Evolutionary conservation across 2,329 filamentous ascomycete genomes (phyloP), one percentile per base, ranked within the genome.

Genomic region (Aaosphaeria arxii): DNA sequence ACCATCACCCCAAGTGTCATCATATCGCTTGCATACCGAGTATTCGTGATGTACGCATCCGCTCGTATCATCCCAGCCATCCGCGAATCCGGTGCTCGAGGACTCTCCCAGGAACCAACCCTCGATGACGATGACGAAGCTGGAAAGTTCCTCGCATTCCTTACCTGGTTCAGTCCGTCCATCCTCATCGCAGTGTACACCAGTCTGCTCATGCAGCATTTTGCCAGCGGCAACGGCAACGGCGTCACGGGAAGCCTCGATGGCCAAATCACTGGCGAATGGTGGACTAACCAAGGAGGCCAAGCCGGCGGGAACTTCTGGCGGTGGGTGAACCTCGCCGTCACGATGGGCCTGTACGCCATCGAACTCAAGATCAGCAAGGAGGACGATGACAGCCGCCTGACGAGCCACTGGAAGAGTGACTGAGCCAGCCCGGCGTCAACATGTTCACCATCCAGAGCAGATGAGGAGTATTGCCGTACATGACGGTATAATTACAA

Each of bases 141-240:
- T 24, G 89, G 85, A 58, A 87, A 86, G 57, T 76, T 96, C 5
- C 75, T 97, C 11, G 89, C 87, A 1, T 83, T 96, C 54, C 76
- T 97, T 38, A 94, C 87, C 59, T 96, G 91, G 84, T 97, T 96
- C 73, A 94, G 89, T 13, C 92, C 94, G 0, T 95, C 89, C 28
- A 95, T 97, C 47, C 79, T 99, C 46, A 92, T 99, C 52, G 88
- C 94, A 4, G 91, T 97, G 30, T 99, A 99, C 71, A 99, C 94
- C 2, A 96, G 91, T 71, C 74, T 99, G 44, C 75, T 99, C 32
- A 86, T 97, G 76, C 94, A 97, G 69, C 94, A 99, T 70, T 97
- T 99, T 64, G 88, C 90, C 11, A 82, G 74, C 24, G 74, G 79
- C 45, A 83, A 74, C 69, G 29, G 74, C 67, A 71, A 76, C 69